Conservation (phyloP, 1,139 yeast species). For the Diutina rugosa region DNA sequence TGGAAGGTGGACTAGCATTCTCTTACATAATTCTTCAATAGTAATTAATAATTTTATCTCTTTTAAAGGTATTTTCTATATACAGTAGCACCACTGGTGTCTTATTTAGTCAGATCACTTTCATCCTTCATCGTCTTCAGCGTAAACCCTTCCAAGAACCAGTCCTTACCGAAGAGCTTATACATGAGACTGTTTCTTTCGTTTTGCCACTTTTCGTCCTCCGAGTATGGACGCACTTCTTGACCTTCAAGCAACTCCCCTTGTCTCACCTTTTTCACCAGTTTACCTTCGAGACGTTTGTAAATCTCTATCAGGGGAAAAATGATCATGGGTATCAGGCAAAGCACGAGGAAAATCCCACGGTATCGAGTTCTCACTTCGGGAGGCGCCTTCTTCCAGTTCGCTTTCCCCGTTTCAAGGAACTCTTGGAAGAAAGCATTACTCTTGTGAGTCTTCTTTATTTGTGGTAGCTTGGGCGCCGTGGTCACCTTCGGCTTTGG, state of each 20-base stretch:
- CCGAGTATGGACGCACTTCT: conserved; percentile 22
- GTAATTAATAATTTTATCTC: neutral
- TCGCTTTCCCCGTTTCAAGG: conserved; percentile 23
- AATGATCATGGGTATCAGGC: conserved; percentile 25
- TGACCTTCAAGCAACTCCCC: conserved; percentile 24
- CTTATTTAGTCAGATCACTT: neutral
- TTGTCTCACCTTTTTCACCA: conserved; percentile 28
- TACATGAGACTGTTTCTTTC: conserved; percentile 27
- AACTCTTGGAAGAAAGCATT: conserved; percentile 9
- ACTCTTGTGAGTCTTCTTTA: conserved; percentile 2
- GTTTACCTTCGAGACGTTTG: conserved; percentile 26
- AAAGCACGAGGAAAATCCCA: conserved; percentile 25
- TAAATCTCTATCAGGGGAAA: conserved; percentile 25
- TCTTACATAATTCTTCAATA: neutral
- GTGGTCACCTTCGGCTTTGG: neutral
- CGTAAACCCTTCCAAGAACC: conserved; percentile 33
- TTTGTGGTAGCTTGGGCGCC: neutral
- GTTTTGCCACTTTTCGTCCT: conserved; percentile 27
- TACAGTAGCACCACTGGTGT: neutral
- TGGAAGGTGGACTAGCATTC: conserved; percentile 11
- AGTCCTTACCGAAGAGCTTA: conserved; percentile 29
- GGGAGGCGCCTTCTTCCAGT: conserved; percentile 34
- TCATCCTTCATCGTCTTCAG: conserved; percentile 24
- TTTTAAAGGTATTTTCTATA: neutral
- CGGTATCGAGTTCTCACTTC: conserved; percentile 25